Base-by-base conservation (phyloP, 768 basidiomycete genomes). In the Russula dissimulans region DNA sequence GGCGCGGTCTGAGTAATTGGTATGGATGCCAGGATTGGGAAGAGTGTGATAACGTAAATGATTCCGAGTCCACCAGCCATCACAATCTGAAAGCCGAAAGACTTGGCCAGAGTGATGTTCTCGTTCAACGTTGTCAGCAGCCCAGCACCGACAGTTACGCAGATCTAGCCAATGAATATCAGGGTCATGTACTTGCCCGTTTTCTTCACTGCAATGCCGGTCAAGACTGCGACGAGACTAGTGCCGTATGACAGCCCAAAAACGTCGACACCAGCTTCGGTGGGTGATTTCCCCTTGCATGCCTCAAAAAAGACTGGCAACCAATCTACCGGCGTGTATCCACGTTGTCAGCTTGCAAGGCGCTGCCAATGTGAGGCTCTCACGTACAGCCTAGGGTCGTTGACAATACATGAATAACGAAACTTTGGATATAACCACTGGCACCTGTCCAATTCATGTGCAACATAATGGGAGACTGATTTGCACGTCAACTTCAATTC, bases 301-400 rank as follows among this genome's bases (percentile, higher is more conserved):
- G 74, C 76, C 62, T 78, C 77, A 42, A 73, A 72, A 56, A 71
- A 77, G 41, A 74, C 68, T 0, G 68, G 72, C 49, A 72, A 72
- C 64, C 68, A 80, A 65, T 72, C 78, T 80, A 68, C 17, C 42
- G 31, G 45, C 34, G 12, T 26, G 26, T 29, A 42, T n/a, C 38
- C 22, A 14, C 11, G 14, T 26, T 26, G 26, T 44, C 39, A 42
- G 56, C 5, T 5, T 22, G 12, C 4, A 26, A 26, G 2, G 1
- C 14, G 26, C 14, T n/a, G 14, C 43, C 5, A 46, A 36, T 0
- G 14, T n/a, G 29, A 31, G 18, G 22, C 7, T 41, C 22, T 31
- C 15, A 61, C 60, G 32, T 48, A 61, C 60, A 44, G 34, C 50
- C 52, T n/a, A 70, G 50, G 14, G 62, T 63, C 14, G 69, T n/a